Percentiles rank a stretch among this genome's conserved stretches.
Conservation (phyloP, 2,329 filamentous ascomycete genomes). For the Fusarium zealandicum region DNA sequence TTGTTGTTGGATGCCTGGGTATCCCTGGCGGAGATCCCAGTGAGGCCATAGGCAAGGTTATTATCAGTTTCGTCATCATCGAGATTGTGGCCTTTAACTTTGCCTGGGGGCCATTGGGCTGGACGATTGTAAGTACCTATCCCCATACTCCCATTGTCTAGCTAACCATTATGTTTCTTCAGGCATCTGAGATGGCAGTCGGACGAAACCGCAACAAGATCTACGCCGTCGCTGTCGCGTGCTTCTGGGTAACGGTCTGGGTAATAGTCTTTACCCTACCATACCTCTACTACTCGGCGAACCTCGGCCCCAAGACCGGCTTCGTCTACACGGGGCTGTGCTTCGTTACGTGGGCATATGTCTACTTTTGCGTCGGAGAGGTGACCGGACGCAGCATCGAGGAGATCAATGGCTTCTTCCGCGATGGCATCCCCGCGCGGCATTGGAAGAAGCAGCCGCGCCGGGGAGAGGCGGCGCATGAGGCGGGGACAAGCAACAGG, state of each 20-base stretch:
- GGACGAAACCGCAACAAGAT: conserved; percentile 52
- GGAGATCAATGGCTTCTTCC: conserved; percentile 42
- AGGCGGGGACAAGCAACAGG: not conserved
- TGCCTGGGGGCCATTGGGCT: conserved; percentile 50
- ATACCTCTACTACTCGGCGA: conserved; percentile 51
- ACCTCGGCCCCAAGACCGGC: conserved; percentile 49
- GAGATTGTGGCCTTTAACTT: conserved; percentile 56
- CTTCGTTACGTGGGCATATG: conserved; percentile 46
- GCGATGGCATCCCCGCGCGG: conserved; percentile 39
- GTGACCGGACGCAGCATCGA: conserved; percentile 41
- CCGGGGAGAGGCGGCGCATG: not conserved
- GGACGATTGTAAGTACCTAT: conserved; percentile 44
- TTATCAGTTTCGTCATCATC: conserved; percentile 52
- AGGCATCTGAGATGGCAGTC: conserved; percentile 55
- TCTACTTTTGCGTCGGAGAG: conserved; percentile 48
- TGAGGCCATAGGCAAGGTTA: conserved; percentile 47
- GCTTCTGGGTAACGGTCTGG: conserved; percentile 55
- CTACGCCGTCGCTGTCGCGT: conserved; percentile 48
- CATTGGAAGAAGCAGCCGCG: conserved; percentile 40
- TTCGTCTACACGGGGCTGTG: conserved; percentile 48
- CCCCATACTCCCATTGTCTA: too few species aligned
- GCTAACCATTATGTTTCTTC: too few species aligned
- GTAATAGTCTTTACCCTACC: conserved; percentile 49
- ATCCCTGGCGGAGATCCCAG: conserved; percentile 42
- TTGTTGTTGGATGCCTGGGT: conserved; percentile 52